Percentiles rank a stretch among this genome's conserved stretches.
Evolutionary conservation across 1,284 basidiomycete species (phyloP).

Genomic region (Pulchroboletus neoregius): DNA sequence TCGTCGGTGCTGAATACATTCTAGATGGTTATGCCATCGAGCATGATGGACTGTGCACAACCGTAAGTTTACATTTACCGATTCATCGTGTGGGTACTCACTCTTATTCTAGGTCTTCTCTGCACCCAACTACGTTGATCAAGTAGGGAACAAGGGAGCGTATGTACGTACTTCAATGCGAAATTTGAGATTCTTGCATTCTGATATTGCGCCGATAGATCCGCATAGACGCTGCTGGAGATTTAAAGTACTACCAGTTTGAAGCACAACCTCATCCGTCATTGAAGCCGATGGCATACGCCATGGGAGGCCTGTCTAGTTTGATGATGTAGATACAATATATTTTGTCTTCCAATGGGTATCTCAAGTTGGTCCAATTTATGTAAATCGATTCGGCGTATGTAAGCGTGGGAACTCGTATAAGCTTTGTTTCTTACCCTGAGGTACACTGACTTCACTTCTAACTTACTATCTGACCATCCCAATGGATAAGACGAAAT

Average conservation of each 20-base stretch:
- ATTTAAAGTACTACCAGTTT: slow-evolving; percentile 77
- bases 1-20: slow-evolving; percentile 5
- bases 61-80: slow-evolving; percentile 43
- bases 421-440: background rate
- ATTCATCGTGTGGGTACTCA: slow-evolving; percentile 4
- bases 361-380: background rate
- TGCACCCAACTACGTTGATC: slow-evolving; percentile 83
- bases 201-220: slow-evolving; percentile 46
- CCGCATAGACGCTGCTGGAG: slow-evolving; percentile 76
- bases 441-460: background rate
- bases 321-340: slow-evolving; percentile 51
- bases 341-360: background rate
- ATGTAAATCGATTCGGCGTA: background rate
- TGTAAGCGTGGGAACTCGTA: slow-evolving; percentile 24
- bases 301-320: slow-evolving; percentile 56
- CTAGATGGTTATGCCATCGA: slow-evolving; percentile 85
- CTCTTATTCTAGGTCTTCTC: slow-evolving; percentile 60
- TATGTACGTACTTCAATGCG: slow-evolving; percentile 50
- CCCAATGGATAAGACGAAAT: slow-evolving; percentile 75
- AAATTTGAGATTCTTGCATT: background rate
- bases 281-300: slow-evolving; percentile 91
- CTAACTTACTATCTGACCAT: slow-evolving; percentile 5
- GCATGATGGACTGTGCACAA: slow-evolving; percentile 86
- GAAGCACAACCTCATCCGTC: slow-evolving; percentile 86
- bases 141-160: slow-evolving; percentile 77